Percentiles rank a stretch among this genome's conserved stretches.
These are phyloP conservation scores for Apiospora sp. DNA, from an alignment of 2,329 filamentous ascomycete genomes.

Conservation along the genomic window DNA sequence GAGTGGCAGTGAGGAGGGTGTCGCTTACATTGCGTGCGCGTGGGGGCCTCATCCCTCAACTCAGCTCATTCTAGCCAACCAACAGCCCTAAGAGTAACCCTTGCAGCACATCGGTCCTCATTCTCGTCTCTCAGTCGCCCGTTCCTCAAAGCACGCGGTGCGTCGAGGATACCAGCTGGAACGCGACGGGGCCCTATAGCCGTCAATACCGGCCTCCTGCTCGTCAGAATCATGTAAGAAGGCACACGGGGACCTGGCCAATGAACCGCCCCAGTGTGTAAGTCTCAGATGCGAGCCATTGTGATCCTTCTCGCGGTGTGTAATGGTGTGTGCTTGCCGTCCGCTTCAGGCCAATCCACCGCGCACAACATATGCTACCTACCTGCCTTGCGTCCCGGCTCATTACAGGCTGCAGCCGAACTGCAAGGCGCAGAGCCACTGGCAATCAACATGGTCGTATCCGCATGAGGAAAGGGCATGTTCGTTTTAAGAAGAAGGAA, in stretches of 20 bases:
- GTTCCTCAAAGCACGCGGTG: background rate
- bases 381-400: constrained; percentile 13
- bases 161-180: background rate
- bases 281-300: constrained; percentile 17
- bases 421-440: constrained; percentile 9
- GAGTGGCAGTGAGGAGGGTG: background rate
- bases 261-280: background rate
- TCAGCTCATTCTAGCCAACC: background rate
- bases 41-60: constrained; percentile 13
- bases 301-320: background rate
- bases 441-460: constrained; percentile 13
- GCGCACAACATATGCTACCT: constrained; percentile 7
- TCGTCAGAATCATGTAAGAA: background rate
- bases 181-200: background rate
- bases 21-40: background rate
- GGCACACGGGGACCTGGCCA: background rate
- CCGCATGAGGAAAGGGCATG: background rate
- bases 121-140: background rate
- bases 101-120: constrained; percentile 3
- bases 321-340: background rate
- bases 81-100: background rate
- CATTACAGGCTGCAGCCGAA: constrained; percentile 17
- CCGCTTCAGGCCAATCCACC: constrained; percentile 8
- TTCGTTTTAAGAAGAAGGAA: background rate
- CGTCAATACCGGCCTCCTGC: background rate